Percentiles rank a stretch among this genome's conserved stretches.
Conservation (phyloP, 2,329 filamentous ascomycete species). For the Ophiostoma quercus region DNA sequence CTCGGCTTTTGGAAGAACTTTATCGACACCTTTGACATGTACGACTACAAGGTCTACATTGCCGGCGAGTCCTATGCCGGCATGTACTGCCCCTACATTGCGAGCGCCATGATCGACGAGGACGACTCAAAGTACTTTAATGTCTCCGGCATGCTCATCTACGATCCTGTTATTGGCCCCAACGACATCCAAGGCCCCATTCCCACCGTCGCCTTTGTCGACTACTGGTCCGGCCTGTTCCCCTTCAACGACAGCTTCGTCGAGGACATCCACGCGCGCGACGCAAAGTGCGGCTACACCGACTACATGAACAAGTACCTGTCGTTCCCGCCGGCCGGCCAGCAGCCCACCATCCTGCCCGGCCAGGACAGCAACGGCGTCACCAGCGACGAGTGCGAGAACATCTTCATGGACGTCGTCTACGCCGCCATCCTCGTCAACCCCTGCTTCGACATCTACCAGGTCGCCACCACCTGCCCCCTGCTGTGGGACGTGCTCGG, state of each 20-base stretch:
- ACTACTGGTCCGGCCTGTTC: slow-evolving; percentile 57
- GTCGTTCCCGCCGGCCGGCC: slow-evolving; percentile 61
- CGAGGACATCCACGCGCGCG: slow-evolving; percentile 46
- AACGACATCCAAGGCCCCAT: slow-evolving; percentile 42
- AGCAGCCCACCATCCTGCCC: slow-evolving; percentile 48
- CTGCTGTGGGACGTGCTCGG: slow-evolving; percentile 59
- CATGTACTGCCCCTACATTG: slow-evolving; percentile 64
- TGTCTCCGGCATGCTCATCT: slow-evolving; percentile 63
- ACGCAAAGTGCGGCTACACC: slow-evolving; percentile 57
- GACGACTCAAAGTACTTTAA: slow-evolving; percentile 63
- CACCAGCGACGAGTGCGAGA: slow-evolving; percentile 46
- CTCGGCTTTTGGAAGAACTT: slow-evolving; percentile 77
- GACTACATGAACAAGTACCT: slow-evolving; percentile 57
- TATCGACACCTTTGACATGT: slow-evolving; percentile 62
- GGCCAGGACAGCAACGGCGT: slow-evolving; percentile 38
- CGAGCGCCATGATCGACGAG: slow-evolving; percentile 64
- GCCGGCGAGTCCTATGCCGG: slow-evolving; percentile 69
- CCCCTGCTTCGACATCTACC: slow-evolving; percentile 76
- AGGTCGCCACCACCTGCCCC: slow-evolving; percentile 67
- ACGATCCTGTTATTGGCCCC: slow-evolving; percentile 61
- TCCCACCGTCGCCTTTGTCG: slow-evolving; percentile 54
- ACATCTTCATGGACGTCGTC: slow-evolving; percentile 52
- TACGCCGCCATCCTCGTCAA: slow-evolving; percentile 54
- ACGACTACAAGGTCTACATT: slow-evolving; percentile 65
- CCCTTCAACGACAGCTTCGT: slow-evolving; percentile 57